Evolutionary conservation across 805 yeast genomes (phyloP).

Genomic region (Starmerella vaccinii): DNA sequence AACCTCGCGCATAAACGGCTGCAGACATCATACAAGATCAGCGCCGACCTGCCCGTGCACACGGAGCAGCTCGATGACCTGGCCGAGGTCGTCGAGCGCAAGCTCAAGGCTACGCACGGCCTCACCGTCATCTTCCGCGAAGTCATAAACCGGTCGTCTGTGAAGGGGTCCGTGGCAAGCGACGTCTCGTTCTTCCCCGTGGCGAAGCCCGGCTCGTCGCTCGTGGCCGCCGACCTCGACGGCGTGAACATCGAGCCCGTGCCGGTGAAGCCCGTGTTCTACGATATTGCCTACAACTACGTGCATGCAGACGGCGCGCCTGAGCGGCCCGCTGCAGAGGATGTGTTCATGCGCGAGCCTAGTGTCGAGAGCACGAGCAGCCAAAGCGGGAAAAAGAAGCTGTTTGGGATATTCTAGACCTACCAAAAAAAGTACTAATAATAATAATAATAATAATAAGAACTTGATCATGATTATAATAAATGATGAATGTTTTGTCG

Average conservation of each 20-base stretch:
- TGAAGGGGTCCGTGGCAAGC: slow-evolving; percentile 35
- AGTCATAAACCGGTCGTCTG: slow-evolving; percentile 11
- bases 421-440: no score
- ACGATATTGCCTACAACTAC: slow-evolving; percentile 82
- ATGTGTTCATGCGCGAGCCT: not conserved
- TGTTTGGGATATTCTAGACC: not conserved
- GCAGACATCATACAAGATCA: slow-evolving; percentile 17
- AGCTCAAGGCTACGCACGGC: slow-evolving; percentile 27
- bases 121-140: slow-evolving; percentile 32
- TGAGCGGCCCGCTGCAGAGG: not conserved
- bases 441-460: no score
- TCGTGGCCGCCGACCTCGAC: slow-evolving; percentile 30
- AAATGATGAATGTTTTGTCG: no score
- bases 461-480: no score
- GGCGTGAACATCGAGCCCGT: slow-evolving; percentile 44
- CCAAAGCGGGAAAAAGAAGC: slow-evolving; percentile 4
- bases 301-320: slow-evolving; percentile 35
- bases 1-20: slow-evolving; percentile 16
- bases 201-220: slow-evolving; percentile 18
- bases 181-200: slow-evolving; percentile 36
- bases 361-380: slow-evolving; percentile 1
- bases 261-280: slow-evolving; percentile 76
- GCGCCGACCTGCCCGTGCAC: slow-evolving; percentile 20
- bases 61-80: slow-evolving; percentile 9
- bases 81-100: slow-evolving; percentile 7